These are phyloP conservation scores for Neostapfia colusana DNA, from an alignment of 176 grass and related monocot species.

Conservation along the genomic window DNA sequence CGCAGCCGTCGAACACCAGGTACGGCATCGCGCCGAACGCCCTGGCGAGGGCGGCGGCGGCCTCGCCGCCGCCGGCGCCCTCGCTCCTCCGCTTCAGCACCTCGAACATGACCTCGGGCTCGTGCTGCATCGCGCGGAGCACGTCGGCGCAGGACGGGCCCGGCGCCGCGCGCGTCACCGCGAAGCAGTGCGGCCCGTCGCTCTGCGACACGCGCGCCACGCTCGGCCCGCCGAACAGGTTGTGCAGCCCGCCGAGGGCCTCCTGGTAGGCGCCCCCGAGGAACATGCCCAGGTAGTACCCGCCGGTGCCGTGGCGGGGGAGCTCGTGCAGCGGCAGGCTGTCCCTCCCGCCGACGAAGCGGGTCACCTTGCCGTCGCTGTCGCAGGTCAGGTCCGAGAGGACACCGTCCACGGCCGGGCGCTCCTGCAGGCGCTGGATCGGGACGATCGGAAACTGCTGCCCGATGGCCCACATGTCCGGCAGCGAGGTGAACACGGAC, in stretches of 20 bases:
- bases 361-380: slow-evolving; percentile 82
- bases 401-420: slow-evolving; percentile 56
- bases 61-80: no score
- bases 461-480: slow-evolving; percentile 90
- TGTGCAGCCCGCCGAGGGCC: slow-evolving; percentile 86
- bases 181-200: slow-evolving; percentile 86
- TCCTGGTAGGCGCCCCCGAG: slow-evolving; percentile 97
- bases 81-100: slow-evolving; percentile 66
- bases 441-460: slow-evolving; percentile 88
- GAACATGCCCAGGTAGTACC: slow-evolving; percentile 98
- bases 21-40: slow-evolving; percentile 86
- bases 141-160: slow-evolving; percentile 80
- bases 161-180: slow-evolving; percentile 65
- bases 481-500: slow-evolving; percentile 89
- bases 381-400: slow-evolving; percentile 91
- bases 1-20: slow-evolving; percentile 51
- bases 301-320: slow-evolving; percentile 31
- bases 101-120: slow-evolving; percentile 92
- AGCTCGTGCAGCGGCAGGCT: slow-evolving; percentile 87
- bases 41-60: slow-evolving; percentile 38
- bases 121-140: slow-evolving; percentile 90
- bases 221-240: slow-evolving; percentile 92
- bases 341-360: slow-evolving; percentile 69
- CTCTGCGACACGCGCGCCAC: slow-evolving; percentile 84
- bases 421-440: slow-evolving; percentile 79